Base-by-base conservation (phyloP, 352 stramenopile species). In the Pythium rishiriense region DNA sequence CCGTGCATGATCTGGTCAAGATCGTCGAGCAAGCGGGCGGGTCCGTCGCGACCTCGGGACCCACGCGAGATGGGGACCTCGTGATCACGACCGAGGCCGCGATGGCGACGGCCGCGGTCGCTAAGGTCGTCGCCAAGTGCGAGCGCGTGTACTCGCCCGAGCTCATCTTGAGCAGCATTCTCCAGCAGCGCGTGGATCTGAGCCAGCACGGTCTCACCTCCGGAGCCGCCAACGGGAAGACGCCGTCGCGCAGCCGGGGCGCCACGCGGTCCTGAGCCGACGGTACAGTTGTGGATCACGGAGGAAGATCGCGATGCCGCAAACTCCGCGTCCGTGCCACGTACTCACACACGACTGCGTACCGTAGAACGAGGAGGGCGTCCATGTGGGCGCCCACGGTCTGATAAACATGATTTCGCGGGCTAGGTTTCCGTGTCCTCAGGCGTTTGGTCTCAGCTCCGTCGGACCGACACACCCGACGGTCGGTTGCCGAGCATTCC, bases 11-110 rank as follows among this genome's bases (percentile, higher is more conserved):
- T 26, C 68, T 81, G 28, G 61, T 72, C 15, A 76, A 73, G 58
- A 82, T 82, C 42, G 64, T 82, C n/a, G 68, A 78, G 52, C 68
- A 62, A 37, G 74, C 71, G 9, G 74, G 74, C 12, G 74, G 71
- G 12, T 35, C 54, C 24, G 70, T 66, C 39, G 43, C 25, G n/a
- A 68, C 49, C 25, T 69, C 62, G 37, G 64, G 68, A 9, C 11
- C 50, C 8, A 47, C 60, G 3, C 45, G 49, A 2, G 42, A 56
- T n/a, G 49, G 35, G 11, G 69, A 75, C 35, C 58, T 82, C 8
- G 74, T 82, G 24, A 75, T 82, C 45, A 71, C 74, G 54, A 78
- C 46, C 21, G 51, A 78, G 31, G 62, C 65, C 7, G 74, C 74
- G 12, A 22, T 77, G 31, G 62, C 35, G 22, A 62, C 62, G 21